These are phyloP conservation scores for Sclerotinia trifoliorum DNA, from an alignment of 2,329 filamentous ascomycete species.

Conservation along the genomic window DNA sequence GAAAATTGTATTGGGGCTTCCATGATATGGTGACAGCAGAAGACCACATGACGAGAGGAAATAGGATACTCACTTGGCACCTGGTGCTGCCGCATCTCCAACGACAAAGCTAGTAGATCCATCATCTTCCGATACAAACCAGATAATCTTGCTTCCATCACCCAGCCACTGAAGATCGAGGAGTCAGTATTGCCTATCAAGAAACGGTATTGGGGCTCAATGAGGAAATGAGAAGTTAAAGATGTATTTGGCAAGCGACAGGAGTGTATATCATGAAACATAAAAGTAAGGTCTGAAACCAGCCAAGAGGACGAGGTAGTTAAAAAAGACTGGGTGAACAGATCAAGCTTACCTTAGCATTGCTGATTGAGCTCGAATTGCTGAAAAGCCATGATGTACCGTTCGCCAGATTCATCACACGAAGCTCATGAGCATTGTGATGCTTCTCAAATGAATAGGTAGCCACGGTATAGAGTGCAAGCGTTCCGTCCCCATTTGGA, in stretches of 20 bases:
- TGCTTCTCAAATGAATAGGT: conserved; percentile 77
- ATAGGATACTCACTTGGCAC: conserved; percentile 28
- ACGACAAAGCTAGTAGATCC: conserved; percentile 32
- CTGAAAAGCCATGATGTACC: conserved; percentile 29
- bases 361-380: conserved; percentile 33
- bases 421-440: conserved; percentile 52
- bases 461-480: conserved; percentile 66
- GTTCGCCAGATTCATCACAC: conserved; percentile 60
- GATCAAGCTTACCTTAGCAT: conserved; percentile 20
- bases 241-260: no score
- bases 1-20: no score
- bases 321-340: no score
- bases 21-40: not conserved
- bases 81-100: conserved; percentile 31
- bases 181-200: no score
- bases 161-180: conserved; percentile 27
- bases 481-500: conserved; percentile 65
- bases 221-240: no score
- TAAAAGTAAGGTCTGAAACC: no score
- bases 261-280: no score
- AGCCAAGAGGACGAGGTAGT: no score
- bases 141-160: conserved; percentile 31
- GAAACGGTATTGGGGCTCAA: no score
- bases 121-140: conserved; percentile 32
- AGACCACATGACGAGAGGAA: not conserved